Conservation (phyloP, 169 alveolate genomes). For the Besnoitia besnoiti region DNA sequence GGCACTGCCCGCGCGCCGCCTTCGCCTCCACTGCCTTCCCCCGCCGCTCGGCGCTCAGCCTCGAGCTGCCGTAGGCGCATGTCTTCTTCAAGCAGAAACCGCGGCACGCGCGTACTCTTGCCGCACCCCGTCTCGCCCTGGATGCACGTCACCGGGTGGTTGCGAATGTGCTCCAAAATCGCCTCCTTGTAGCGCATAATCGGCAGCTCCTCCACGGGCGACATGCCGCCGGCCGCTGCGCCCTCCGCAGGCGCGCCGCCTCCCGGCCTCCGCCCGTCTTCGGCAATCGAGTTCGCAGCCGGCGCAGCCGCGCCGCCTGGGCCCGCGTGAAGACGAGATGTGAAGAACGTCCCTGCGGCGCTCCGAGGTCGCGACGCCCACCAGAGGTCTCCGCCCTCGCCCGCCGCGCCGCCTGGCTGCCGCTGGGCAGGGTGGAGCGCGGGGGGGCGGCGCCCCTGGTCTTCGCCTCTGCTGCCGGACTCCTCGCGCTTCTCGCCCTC, state of each 20-base stretch:
- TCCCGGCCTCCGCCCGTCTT: too few species aligned
- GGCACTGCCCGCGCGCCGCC: background rate
- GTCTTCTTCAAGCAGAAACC: constrained; percentile 63
- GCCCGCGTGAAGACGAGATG: too few species aligned
- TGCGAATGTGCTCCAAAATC: constrained; percentile 52
- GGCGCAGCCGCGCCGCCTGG: too few species aligned
- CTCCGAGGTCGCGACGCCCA: too few species aligned
- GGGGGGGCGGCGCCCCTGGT: too few species aligned
- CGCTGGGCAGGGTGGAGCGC: too few species aligned
- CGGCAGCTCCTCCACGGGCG: constrained; percentile 65
- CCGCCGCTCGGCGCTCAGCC: background rate
- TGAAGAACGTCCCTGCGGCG: too few species aligned
- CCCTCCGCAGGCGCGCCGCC: background rate
- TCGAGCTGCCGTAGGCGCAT: background rate
- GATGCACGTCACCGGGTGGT: constrained; percentile 64
- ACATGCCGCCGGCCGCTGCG: background rate
- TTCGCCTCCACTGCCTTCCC: background rate
- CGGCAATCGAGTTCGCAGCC: too few species aligned
- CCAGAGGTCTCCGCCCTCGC: too few species aligned
- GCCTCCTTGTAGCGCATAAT: constrained; percentile 59
- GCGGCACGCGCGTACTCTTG: constrained; percentile 70
- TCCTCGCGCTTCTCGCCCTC: too few species aligned
- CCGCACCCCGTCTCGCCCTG: constrained; percentile 74
- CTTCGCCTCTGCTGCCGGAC: too few species aligned
- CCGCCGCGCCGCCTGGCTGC: too few species aligned